Evolutionary conservation across 352 stramenopile species (phyloP), one percentile per base, ranked within the genome.

Genomic region (Phytophthora melonis): DNA sequence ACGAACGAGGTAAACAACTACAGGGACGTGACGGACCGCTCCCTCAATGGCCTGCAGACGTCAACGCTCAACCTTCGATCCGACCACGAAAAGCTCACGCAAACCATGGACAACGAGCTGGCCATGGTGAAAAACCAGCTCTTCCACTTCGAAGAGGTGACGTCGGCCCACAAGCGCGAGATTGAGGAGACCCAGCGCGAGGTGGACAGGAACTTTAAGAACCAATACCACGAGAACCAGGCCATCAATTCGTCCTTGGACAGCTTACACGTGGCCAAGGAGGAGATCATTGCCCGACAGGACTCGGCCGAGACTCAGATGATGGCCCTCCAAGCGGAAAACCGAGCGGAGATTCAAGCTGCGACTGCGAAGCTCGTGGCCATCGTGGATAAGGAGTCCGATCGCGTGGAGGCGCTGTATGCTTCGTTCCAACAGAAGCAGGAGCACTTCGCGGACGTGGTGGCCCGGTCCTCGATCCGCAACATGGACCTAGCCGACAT

Each of bases 401-500:
- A 96, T 39, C 82, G 89, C 1, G 86, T 94, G 16, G 89, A 96
- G 56, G 85, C 89, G 0, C 65, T 94, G n/a, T 96, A 96, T 41
- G 69, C 75, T 8, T 90, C 88, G 0, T 96, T 95, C 75, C 85
- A 93, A 52, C 76, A 92, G 54, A 94, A 94, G 60, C 89, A 96
- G 30, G 88, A 93, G 30, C 81, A 94, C 21, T 96, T 96, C 52
- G 79, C 86, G 5, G 87, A 96, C 25, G 83, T 93, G 1, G 83
- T 94, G 0, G 85, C 87, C 5, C 85, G 86, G 10, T 92, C 89
- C 0, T 94, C 88, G 14, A 90, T 94, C 43, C 86, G 89, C 14
- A 96, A 96, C 50, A 94, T 96, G 89, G 84, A 93, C 65, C 61
- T 96, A 10, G 53, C 78, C 0, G 87, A 92, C 58, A 85, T 96